Conservation (phyloP, 495 filamentous ascomycete species). For the Pseudotulostoma volvatum region DNA sequence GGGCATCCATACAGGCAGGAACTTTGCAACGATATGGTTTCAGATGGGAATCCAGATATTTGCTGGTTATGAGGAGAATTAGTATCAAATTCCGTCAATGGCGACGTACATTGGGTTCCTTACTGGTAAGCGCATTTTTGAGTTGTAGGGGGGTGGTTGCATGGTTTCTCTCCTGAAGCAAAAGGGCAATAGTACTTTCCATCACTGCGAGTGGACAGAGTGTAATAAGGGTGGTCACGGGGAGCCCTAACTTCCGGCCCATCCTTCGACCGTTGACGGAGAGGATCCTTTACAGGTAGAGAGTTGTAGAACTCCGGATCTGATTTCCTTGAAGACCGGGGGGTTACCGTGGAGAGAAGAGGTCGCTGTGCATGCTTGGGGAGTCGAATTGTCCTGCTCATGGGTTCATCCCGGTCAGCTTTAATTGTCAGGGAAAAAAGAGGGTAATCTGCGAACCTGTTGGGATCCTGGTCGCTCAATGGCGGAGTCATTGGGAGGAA, state of each 20-base stretch:
- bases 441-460: constrained; percentile 21
- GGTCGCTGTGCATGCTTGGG: constrained; percentile 23
- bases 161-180: constrained; percentile 48
- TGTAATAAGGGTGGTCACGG: constrained; percentile 64
- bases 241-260: constrained; percentile 34
- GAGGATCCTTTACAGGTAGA: constrained; percentile 22
- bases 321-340: constrained; percentile 21
- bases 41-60: constrained; percentile 86
- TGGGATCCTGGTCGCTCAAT: constrained; percentile 28
- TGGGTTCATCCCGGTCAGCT: background rate
- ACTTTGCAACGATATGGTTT: constrained; percentile 88
- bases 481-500: constrained; percentile 25
- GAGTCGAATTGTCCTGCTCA: constrained; percentile 23
- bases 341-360: constrained; percentile 16
- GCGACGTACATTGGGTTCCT: constrained; percentile 18
- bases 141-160: constrained; percentile 72
- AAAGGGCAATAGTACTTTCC: constrained; percentile 85
- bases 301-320: constrained; percentile 25
- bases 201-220: constrained; percentile 48
- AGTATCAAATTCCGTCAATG: background rate
- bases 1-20: constrained; percentile 54
- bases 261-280: constrained; percentile 32
- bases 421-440: background rate
- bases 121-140: constrained; percentile 98
- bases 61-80: constrained; percentile 40